Evolutionary conservation across 2,329 filamentous ascomycete species (phyloP).

Genomic region (Botrytis squamosa): DNA sequence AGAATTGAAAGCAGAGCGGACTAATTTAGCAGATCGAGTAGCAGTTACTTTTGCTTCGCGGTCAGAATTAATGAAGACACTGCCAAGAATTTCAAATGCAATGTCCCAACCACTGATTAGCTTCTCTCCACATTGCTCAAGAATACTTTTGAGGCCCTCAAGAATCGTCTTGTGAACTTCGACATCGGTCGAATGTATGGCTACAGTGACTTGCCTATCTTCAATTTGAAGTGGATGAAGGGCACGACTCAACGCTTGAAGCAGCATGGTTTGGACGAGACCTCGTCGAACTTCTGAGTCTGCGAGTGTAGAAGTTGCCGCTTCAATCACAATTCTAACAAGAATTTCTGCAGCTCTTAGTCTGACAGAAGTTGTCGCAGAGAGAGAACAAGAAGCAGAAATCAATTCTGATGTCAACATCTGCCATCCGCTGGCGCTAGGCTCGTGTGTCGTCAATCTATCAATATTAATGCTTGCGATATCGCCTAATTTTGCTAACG

Average conservation of each 20-base stretch:
- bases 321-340: slow-evolving; percentile 56
- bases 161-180: slow-evolving; percentile 79
- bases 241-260: slow-evolving; percentile 64
- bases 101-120: slow-evolving; percentile 81
- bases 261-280: slow-evolving; percentile 68
- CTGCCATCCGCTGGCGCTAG: slow-evolving; percentile 73
- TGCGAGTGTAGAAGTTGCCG: slow-evolving; percentile 54
- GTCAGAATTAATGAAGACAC: slow-evolving; percentile 60
- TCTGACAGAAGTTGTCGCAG: slow-evolving; percentile 53
- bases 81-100: slow-evolving; percentile 81
- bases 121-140: slow-evolving; percentile 86
- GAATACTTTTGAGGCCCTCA: slow-evolving; percentile 74
- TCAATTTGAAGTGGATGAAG: slow-evolving; percentile 57
- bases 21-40: slow-evolving; percentile 69
- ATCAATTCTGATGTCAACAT: slow-evolving; percentile 59
- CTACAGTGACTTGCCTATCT: slow-evolving; percentile 53
- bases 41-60: slow-evolving; percentile 34
- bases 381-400: slow-evolving; percentile 48
- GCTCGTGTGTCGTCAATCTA: slow-evolving; percentile 66
- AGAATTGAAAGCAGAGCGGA: slow-evolving; percentile 84
- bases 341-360: slow-evolving; percentile 64
- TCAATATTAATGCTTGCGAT: slow-evolving; percentile 72
- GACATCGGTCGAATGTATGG: slow-evolving; percentile 63
- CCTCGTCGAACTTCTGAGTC: slow-evolving; percentile 53
- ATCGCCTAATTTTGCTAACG: slow-evolving; percentile 71